Evolutionary conservation across 768 basidiomycete species (phyloP).

Genomic region (Gymnopilus junonius): DNA sequence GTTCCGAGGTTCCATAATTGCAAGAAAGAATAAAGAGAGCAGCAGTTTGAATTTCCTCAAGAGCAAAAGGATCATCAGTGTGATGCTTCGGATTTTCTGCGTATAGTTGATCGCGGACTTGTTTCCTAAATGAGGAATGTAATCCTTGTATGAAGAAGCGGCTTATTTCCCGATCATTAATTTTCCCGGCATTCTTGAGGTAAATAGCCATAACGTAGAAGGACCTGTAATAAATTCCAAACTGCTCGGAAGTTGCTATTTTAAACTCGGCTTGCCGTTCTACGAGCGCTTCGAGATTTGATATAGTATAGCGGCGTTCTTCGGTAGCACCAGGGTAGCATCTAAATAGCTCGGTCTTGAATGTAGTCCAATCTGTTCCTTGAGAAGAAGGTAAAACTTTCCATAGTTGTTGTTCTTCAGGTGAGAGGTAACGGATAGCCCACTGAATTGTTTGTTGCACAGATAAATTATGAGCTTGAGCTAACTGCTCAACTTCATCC

Average conservation of each 20-base stretch:
- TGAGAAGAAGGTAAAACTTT: neutral
- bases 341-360: conserved; percentile 6
- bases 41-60: conserved; percentile 8
- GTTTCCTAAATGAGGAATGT: too few species aligned
- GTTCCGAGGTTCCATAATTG: neutral
- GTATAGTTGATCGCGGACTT: conserved; percentile 2
- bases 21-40: conserved; percentile 10
- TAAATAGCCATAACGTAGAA: too few species aligned
- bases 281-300: conserved; percentile 2
- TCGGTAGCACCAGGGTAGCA: too few species aligned
- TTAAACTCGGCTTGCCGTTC: conserved; percentile 2
- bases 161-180: too few species aligned
- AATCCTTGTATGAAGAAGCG: too few species aligned
- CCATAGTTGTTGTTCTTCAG: conserved; percentile 7
- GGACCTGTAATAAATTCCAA: too few species aligned
- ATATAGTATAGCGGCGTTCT: conserved; percentile 5
- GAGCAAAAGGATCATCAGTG: conserved; percentile 5
- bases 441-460: conserved; percentile 8
- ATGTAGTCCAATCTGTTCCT: conserved; percentile 4
- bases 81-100: conserved; percentile 12
- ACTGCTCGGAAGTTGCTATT: conserved; percentile 6
- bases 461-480: neutral
- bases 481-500: conserved; percentile 8
- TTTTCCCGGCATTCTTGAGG: too few species aligned
- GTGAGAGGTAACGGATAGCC: conserved; percentile 10